A percentile compares a stretch with the other conserved stretches of the same genome.
Evolutionary conservation across 352 stramenopile species (phyloP).

Genomic region (Pythium graminicola): DNA sequence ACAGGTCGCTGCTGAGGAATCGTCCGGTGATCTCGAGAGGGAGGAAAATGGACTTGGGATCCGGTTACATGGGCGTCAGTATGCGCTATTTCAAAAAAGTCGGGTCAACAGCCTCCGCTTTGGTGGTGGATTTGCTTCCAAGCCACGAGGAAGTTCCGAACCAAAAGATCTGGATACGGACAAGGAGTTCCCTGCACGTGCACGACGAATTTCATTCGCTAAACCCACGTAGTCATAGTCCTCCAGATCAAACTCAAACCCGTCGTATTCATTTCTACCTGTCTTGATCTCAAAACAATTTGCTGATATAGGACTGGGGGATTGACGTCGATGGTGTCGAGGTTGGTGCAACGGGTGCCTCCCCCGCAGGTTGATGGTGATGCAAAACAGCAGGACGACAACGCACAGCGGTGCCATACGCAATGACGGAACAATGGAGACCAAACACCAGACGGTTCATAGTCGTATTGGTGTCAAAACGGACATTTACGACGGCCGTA

Average conservation of each 20-base stretch:
- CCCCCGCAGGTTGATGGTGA: slow-evolving; percentile 11
- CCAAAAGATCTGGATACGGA: neutral
- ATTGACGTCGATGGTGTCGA: neutral
- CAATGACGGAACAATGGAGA: slow-evolving; percentile 73
- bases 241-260: no score
- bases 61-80: slow-evolving; percentile 8
- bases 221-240: no score
- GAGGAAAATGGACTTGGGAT: neutral
- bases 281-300: neutral
- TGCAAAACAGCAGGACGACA: slow-evolving; percentile 33
- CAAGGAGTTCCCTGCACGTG: neutral
- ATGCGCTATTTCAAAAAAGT: slow-evolving; percentile 15
- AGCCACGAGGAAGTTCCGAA: neutral
- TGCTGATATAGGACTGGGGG: no score
- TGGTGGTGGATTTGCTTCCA: slow-evolving; percentile 22
- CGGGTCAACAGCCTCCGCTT: slow-evolving; percentile 7
- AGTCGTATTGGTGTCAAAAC: slow-evolving; percentile 79
- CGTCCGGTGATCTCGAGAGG: neutral
- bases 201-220: no score
- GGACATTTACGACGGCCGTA: slow-evolving; percentile 72
- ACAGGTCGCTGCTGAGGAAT: neutral
- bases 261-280: slow-evolving; percentile 1
- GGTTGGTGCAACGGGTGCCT: neutral
- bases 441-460: slow-evolving; percentile 84
- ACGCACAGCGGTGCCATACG: slow-evolving; percentile 70